Base-by-base conservation (phyloP, 768 basidiomycete genomes). In the Rhodotorula kratochvilovae region DNA sequence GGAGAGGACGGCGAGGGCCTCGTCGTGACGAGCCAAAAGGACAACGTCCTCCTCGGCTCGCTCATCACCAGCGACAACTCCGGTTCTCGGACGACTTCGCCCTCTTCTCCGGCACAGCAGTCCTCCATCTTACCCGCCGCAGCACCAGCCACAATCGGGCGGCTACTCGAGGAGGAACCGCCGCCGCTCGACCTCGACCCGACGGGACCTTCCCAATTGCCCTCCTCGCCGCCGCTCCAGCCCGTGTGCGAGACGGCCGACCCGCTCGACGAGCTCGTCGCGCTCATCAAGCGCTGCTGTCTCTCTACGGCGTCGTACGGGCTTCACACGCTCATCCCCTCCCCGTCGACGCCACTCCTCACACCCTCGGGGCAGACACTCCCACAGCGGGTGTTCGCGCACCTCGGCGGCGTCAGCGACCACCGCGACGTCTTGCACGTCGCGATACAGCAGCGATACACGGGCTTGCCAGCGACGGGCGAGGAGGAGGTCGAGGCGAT, bases 381-480 rank as follows among this genome's bases (percentile, higher is more conserved):
- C 2, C 73, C 70, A 23, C 66, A 68, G 13, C 66, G 67, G 2
- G 25, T 74, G 11, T 74, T 74, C 25, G 63, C 66, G n/a, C 69
- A 74, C n/a, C 63, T 74, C 33, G 73, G 69, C 31, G 73, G 73
- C 11, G 16, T 74, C 27, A 13, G 19, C 51, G 63, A 68, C 43
- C 50, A 74, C 29, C 63, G 64, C 5, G 51, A 74, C 39, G 69
- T 74, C 2, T 63, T 74, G 6, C 67, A 71, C 51, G 69, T 74
- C 43, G 73, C 73, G 17, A 21, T 72, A 11, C 70, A 72, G 58
- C 31, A 60, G 43, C n/a, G 42, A 3, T 39, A 45, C 46, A n/a
- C 31, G 19, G 53, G 54, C 23, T 10, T 42, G 12, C 46, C 45
- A 1, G 7, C n/a, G 45, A 17, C 23, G 4, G 64, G 12, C 12